Percentiles rank a stretch among this genome's conserved stretches.
Evolutionary conservation across 768 basidiomycete genomes (phyloP).

Genomic region (Infundibulicybe gibba): DNA sequence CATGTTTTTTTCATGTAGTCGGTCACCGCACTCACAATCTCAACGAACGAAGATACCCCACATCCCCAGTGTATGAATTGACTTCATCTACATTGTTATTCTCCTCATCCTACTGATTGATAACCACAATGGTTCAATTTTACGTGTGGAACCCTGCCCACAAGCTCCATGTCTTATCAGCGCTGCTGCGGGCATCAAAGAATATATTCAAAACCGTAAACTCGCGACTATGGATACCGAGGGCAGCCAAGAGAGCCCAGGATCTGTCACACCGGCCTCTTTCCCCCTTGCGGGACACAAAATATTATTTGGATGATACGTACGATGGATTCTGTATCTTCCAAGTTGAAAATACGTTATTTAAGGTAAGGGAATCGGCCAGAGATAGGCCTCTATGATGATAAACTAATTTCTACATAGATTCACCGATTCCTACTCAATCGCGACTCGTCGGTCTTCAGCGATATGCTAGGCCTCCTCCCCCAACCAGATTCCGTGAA

Average conservation of each 20-base stretch:
- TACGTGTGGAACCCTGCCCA: conserved; percentile 31
- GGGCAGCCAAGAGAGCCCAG: conserved; percentile 12
- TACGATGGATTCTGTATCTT: conserved; percentile 57
- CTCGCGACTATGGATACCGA: conserved; percentile 4
- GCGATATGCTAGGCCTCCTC: conserved; percentile 37
- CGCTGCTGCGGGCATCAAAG: conserved; percentile 28
- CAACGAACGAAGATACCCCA: background rate
- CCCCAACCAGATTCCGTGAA: conserved; percentile 13
- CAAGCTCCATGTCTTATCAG: conserved; percentile 28
- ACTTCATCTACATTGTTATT: background rate
- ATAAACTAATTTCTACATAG: conserved; percentile 15
- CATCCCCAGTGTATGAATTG: background rate
- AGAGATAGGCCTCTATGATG: background rate
- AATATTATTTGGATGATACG: conserved; percentile 28
- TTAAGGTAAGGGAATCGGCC: conserved; percentile 44
- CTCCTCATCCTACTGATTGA: background rate
- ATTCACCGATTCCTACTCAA: conserved; percentile 40
- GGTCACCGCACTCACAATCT: background rate
- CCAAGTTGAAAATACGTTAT: conserved; percentile 55
- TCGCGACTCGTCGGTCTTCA: conserved; percentile 38
- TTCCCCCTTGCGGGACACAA: conserved; percentile 22
- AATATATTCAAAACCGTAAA: conserved; percentile 18
- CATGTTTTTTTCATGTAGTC: background rate
- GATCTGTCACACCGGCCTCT: conserved; percentile 4
- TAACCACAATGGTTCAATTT: conserved; percentile 31